These are phyloP conservation scores for Penicillium subrubescens DNA, from an alignment of 495 filamentous ascomycete species.

Conservation along the genomic window DNA sequence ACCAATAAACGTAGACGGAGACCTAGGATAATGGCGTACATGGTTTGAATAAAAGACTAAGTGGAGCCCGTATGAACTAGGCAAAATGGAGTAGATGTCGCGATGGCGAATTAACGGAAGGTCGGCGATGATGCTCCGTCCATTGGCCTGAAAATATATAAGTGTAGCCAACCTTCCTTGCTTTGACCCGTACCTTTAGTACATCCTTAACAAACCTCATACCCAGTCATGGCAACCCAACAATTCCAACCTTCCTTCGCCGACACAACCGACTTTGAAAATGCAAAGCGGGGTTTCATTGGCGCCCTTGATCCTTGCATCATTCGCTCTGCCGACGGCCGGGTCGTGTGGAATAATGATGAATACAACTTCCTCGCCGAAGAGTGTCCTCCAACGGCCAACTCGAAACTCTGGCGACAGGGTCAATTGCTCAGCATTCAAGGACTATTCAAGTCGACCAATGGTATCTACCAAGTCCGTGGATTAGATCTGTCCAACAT, in stretches of 20 bases:
- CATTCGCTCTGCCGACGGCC: conserved; percentile 12
- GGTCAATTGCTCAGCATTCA: neutral
- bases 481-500: conserved; percentile 1
- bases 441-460: neutral
- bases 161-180: neutral
- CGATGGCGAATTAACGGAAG: neutral
- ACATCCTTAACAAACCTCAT: neutral
- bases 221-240: neutral
- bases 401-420: conserved; percentile 26
- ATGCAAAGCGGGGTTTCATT: conserved; percentile 24
- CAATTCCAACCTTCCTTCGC: conserved; percentile 15
- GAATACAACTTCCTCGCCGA: conserved; percentile 22
- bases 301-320: conserved; percentile 14
- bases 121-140: neutral
- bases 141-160: neutral
- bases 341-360: conserved; percentile 22
- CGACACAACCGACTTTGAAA: conserved; percentile 23
- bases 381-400: conserved; percentile 19
- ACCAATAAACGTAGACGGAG: neutral
- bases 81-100: conserved; percentile 9
- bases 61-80: neutral
- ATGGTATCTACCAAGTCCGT: neutral
- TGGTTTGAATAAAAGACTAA: neutral
- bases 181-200: neutral
- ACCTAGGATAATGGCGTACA: neutral